Conservation (phyloP, 2,329 filamentous ascomycete genomes). For the Parascedosporium putredinis region DNA sequence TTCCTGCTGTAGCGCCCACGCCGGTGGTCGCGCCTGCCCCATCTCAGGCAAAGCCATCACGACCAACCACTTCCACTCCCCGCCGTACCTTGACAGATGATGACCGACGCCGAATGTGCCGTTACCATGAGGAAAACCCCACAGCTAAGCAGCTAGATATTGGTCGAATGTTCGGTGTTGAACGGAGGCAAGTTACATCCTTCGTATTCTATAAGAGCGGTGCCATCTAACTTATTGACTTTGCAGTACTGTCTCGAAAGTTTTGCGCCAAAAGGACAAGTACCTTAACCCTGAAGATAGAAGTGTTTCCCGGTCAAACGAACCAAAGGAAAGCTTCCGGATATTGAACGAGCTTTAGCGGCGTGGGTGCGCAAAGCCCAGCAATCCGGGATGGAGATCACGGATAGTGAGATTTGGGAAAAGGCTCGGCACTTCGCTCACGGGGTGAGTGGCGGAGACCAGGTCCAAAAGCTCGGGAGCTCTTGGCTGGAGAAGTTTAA, state of each 20-base stretch:
- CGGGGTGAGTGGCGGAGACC: conserved; percentile 48
- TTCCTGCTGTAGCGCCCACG: conserved; percentile 27
- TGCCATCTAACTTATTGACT: conserved; percentile 1
- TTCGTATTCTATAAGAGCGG: neutral
- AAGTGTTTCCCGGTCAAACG: conserved; percentile 72
- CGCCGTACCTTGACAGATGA: conserved; percentile 84
- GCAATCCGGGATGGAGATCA: conserved; percentile 61
- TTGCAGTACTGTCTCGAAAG: conserved; percentile 92
- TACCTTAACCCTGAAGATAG: conserved; percentile 77
- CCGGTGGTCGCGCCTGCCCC: neutral
- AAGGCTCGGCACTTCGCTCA: conserved; percentile 75
- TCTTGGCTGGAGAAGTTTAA: conserved; percentile 95
- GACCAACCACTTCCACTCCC: conserved; percentile 39
- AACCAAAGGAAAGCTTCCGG: conserved; percentile 72
- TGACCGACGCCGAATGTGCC: conserved; percentile 85
- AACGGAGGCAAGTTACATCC: conserved; percentile 66
- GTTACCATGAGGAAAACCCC: conserved; percentile 84
- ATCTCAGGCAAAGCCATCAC: conserved; percentile 1
- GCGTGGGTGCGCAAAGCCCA: conserved; percentile 81
- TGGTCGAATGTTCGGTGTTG: conserved; percentile 88
- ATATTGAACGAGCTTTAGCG: conserved; percentile 82
- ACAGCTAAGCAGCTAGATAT: conserved; percentile 93
- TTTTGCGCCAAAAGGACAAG: conserved; percentile 87
- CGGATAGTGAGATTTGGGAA: conserved; percentile 72
- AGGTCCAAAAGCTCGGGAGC: conserved; percentile 58